phyloP scores from a whole-genome alignment of 2,329 filamentous ascomycete species.

The Corinectria fuckeliana region DNA sequence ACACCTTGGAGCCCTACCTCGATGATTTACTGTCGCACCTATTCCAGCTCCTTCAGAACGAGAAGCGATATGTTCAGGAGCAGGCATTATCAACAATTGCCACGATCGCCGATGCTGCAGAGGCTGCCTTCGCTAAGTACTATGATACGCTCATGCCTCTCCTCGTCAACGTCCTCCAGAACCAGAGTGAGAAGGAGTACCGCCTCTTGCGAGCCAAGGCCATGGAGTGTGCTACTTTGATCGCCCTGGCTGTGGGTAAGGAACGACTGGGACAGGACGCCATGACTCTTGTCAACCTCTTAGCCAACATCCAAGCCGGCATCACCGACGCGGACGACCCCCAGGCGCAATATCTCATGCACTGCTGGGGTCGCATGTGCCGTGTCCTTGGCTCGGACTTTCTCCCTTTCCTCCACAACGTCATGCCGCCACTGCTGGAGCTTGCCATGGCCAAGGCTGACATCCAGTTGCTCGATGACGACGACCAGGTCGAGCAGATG shows the following conservation, averaged over 20 bases:
- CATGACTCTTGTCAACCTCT: conserved; percentile 82
- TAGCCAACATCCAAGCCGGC: conserved; percentile 84
- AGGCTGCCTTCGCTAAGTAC: conserved; percentile 92
- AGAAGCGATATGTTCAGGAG: conserved; percentile 96
- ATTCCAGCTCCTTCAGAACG: conserved; percentile 85
- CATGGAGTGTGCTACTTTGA: conserved; percentile 98
- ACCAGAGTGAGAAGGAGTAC: conserved; percentile 93
- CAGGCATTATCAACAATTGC: conserved; percentile 97
- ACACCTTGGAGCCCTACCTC: conserved; percentile 88
- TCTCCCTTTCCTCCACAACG: conserved; percentile 86
- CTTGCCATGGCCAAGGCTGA: conserved; percentile 95
- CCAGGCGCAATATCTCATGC: conserved; percentile 94
- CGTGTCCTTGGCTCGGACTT: conserved; percentile 91
- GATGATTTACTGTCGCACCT: conserved; percentile 85
- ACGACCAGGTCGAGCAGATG: conserved; percentile 90
- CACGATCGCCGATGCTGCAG: conserved; percentile 97
- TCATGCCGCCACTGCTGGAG: conserved; percentile 92
- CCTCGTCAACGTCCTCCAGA: conserved; percentile 85
- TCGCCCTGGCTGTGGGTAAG: conserved; percentile 92
- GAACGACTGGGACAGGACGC: conserved; percentile 90
- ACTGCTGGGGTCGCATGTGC: conserved; percentile 99
- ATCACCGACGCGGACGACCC: conserved; percentile 94
- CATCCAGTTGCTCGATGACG: conserved; percentile 93
- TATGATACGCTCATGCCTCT: conserved; percentile 96
- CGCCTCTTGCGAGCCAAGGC: conserved; percentile 91